Percentiles rank a stretch among this genome's conserved stretches.
Conservation (phyloP, 1,284 basidiomycete species). For the Trametes sp. region DNA sequence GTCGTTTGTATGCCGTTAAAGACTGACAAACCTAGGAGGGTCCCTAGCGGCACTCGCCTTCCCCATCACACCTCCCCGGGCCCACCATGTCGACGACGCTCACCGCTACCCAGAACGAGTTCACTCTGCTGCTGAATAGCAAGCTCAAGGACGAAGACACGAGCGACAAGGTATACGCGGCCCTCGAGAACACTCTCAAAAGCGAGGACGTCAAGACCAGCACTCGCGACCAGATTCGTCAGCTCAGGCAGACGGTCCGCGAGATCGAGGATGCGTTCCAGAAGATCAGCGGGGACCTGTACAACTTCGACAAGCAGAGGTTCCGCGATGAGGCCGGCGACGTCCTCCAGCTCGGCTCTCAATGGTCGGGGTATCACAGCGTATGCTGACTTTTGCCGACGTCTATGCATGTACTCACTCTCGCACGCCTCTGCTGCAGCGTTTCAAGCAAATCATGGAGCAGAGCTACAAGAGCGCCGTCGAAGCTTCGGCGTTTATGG, state of each 20-base stretch:
- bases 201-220: neutral
- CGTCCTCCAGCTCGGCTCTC: neutral
- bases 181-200: no score
- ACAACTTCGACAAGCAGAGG: neutral
- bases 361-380: neutral
- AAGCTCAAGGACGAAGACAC: no score
- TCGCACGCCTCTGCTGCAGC: neutral
- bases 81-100: no score
- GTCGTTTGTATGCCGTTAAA: no score
- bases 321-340: neutral
- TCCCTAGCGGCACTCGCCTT: no score
- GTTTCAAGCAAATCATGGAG: slow-evolving; percentile 11
- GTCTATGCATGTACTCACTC: no score
- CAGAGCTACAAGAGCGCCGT: slow-evolving; percentile 10
- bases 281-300: neutral
- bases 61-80: no score
- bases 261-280: neutral
- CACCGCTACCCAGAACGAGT: no score
- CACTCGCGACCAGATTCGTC: neutral
- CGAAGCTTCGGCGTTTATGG: slow-evolving; percentile 11
- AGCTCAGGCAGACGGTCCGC: neutral
- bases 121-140: no score
- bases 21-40: no score
- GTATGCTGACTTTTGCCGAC: neutral
- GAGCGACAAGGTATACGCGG: no score